Evolutionary conservation across 495 filamentous ascomycete species (phyloP).

Genomic region (Hypoxylon intermedium): DNA sequence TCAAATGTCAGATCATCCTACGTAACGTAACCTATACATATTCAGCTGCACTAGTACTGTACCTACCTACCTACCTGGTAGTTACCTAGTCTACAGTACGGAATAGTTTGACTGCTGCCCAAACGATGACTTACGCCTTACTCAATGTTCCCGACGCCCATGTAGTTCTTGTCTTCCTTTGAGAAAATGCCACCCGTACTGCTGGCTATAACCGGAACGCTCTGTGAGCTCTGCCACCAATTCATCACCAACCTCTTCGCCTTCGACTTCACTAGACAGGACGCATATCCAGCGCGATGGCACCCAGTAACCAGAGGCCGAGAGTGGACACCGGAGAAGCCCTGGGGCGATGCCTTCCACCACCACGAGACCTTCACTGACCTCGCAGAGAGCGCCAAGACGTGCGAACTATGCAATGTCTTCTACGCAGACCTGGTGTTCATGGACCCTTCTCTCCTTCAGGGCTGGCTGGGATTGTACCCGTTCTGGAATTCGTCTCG

Average conservation of each 20-base stretch:
- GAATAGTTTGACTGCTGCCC: too few species aligned
- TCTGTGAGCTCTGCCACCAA: constrained; percentile 27
- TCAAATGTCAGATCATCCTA: too few species aligned
- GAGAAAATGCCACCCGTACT: constrained; percentile 11
- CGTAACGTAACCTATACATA: too few species aligned
- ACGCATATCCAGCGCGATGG: constrained; percentile 13
- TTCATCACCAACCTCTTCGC: constrained; percentile 26
- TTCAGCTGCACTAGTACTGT: too few species aligned
- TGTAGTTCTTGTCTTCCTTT: background rate
- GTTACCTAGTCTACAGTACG: too few species aligned
- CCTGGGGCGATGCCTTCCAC: constrained; percentile 21
- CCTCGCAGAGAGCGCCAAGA: constrained; percentile 20
- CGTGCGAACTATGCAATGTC: constrained; percentile 21
- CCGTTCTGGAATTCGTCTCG: constrained; percentile 19
- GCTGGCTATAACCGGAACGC: constrained; percentile 5
- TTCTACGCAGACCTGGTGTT: constrained; percentile 15
- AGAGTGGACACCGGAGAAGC: background rate
- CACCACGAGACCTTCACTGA: constrained; percentile 18
- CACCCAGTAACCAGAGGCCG: background rate
- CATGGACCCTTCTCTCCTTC: constrained; percentile 2
- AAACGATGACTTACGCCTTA: too few species aligned
- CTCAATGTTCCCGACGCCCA: too few species aligned
- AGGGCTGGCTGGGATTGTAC: constrained; percentile 31
- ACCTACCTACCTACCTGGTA: too few species aligned
- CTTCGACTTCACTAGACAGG: constrained; percentile 13